phyloP scores from a whole-genome alignment of 805 yeast species.

The Vanderwaltozyma verrucispora region DNA sequence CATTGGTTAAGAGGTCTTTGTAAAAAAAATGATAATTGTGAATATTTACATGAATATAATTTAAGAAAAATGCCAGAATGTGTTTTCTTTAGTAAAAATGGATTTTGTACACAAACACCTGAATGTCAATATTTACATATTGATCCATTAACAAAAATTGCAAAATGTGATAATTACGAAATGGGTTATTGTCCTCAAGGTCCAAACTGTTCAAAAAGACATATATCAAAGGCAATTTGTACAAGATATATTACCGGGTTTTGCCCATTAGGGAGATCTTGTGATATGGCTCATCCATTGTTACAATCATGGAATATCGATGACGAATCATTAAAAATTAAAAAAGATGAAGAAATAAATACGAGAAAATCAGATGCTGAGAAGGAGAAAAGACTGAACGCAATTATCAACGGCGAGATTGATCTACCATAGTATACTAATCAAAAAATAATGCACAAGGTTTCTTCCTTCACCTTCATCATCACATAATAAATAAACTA shows the following conservation, averaged over 20 bases:
- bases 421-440: neutral
- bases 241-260: conserved; percentile 79
- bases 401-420: conserved; percentile 27
- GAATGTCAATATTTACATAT: conserved; percentile 91
- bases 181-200: conserved; percentile 91
- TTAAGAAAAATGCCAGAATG: conserved; percentile 96
- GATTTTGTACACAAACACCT: conserved; percentile 83
- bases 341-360: conserved; percentile 26
- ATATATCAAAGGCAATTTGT: conserved; percentile 65
- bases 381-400: conserved; percentile 28
- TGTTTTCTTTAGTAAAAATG: conserved; percentile 67
- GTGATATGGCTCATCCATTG: conserved; percentile 71
- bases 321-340: conserved; percentile 31
- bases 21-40: conserved; percentile 94
- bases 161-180: conserved; percentile 74
- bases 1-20: conserved; percentile 98
- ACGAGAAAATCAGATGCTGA: conserved; percentile 28
- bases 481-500: neutral
- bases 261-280: conserved; percentile 77
- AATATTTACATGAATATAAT: conserved; percentile 90
- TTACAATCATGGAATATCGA: conserved; percentile 31
- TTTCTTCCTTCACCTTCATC: neutral
- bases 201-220: conserved; percentile 74
- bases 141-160: conserved; percentile 81
- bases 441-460: too few species aligned